Evolutionary conservation across 768 basidiomycete species (phyloP).

Genomic region (Collybia nuda): DNA sequence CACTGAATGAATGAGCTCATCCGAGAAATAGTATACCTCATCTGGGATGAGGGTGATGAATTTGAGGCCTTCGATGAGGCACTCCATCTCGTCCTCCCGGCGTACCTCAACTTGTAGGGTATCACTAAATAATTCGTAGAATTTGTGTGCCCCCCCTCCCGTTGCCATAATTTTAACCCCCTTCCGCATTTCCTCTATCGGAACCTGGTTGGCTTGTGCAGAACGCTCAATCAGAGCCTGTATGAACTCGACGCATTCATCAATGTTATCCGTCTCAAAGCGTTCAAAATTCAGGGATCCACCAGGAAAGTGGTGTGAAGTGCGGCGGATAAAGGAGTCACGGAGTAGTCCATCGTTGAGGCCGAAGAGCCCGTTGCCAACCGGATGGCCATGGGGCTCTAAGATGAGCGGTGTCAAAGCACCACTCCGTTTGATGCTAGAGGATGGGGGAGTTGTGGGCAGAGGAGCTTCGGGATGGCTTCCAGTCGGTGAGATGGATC

Average conservation of each 20-base stretch:
- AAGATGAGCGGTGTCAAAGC: conserved; percentile 84
- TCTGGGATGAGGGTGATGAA: conserved; percentile 95
- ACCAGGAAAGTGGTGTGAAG: conserved; percentile 86
- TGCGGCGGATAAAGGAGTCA: conserved; percentile 66
- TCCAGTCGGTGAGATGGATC: conserved; percentile 41
- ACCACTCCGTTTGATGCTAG: conserved; percentile 52
- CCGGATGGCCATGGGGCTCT: conserved; percentile 40
- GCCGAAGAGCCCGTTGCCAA: conserved; percentile 30
- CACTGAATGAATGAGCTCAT: conserved; percentile 84
- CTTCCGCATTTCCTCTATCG: conserved; percentile 86
- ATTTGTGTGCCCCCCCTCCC: conserved; percentile 95
- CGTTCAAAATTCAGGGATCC: conserved; percentile 97
- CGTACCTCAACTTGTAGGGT: conserved; percentile 82
- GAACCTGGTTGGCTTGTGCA: conserved; percentile 81
- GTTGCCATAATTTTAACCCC: conserved; percentile 98
- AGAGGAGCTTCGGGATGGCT: conserved; percentile 27
- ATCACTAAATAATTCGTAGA: conserved; percentile 77
- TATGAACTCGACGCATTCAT: conserved; percentile 84
- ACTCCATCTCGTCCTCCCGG: conserved; percentile 98
- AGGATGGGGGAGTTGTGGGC: conserved; percentile 28
- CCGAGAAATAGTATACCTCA: conserved; percentile 98
- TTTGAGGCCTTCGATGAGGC: conserved; percentile 92
- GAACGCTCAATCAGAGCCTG: conserved; percentile 84
- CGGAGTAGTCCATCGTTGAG: conserved; percentile 49
- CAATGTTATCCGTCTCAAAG: conserved; percentile 90